These are phyloP conservation scores for Rhizodiscina lignyota DNA, from an alignment of 495 filamentous ascomycete genomes.

Conservation along the genomic window DNA sequence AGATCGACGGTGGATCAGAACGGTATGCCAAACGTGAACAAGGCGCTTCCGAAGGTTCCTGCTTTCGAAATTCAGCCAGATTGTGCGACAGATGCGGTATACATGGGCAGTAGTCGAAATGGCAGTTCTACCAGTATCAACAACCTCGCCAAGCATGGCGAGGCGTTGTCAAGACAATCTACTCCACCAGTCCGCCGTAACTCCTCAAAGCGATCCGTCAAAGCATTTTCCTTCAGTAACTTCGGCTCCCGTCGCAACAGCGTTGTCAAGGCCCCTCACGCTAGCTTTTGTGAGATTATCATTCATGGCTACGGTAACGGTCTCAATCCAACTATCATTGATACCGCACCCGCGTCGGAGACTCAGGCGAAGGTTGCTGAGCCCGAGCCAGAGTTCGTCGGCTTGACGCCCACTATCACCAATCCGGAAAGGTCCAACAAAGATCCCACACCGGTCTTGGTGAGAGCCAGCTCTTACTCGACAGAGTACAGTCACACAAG, in stretches of 20 bases:
- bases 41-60: not conserved
- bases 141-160: no score
- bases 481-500: no score
- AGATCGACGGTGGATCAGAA: no score
- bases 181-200: constrained; percentile 6
- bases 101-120: not conserved
- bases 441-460: no score
- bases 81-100: constrained; percentile 16
- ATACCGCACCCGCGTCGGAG: no score
- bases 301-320: constrained; percentile 21
- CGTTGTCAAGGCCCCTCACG: constrained; percentile 1
- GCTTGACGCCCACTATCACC: no score
- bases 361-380: no score
- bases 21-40: not conserved
- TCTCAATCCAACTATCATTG: constrained; percentile 7
- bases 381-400: no score
- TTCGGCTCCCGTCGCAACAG: constrained; percentile 13
- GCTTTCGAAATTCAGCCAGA: constrained; percentile 19
- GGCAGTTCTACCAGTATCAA: constrained; percentile 1
- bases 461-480: no score
- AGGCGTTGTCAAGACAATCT: no score
- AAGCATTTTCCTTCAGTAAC: constrained; percentile 8
- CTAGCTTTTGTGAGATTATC: constrained; percentile 17
- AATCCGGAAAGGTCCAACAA: no score
- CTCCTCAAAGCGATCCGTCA: constrained; percentile 10